Evolutionary conservation across 2,329 filamentous ascomycete species (phyloP), one percentile per base, ranked within the genome.

Genomic region (Dryadomyces sulphureus): DNA sequence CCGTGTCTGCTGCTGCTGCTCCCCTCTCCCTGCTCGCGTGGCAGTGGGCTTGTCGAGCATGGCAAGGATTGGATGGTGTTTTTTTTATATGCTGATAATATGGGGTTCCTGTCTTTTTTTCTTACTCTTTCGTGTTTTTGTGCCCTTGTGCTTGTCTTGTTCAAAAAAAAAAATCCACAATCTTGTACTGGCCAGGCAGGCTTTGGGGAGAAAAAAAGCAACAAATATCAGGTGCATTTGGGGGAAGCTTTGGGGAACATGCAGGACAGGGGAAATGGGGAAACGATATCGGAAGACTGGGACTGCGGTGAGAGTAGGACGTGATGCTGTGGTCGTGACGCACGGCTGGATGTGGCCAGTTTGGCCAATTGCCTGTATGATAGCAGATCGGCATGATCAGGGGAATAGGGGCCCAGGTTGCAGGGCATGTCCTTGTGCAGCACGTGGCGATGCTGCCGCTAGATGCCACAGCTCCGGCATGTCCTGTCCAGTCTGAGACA

Each of bases 81-180:
- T 45, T 24, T 12, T 32, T 32, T 45, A 38, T 45, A 45, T 27
- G 30, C 27, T 45, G 44, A 45, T 45, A 45, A 45, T 35, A 17
- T 19, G 41, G 21, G 19, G 21, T 45, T 45, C 32, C 7, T 27
- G n/a, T 38, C 39, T 38, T 32, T 34, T 41, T 21, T 39, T 42
- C 14, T 35, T 41, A 32, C 20, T 25, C 30, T 20, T 41, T 35
- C n/a, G 9, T 43, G 21, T 41, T 40, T 40, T 17, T 43, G 4
- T 32, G 27, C 27, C 27, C 16, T 32, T 14, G 4, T 32, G 27
- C 7, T 32, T 32, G 25, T 30, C 12, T 30, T 12, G 4, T 43
- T 35, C 14, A 17, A 42, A 19, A 30, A 32, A 24, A 22, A 35
- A 36, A 35, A 43, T 36, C 7, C 12, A 43, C 41, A 24, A 43